Conservation (phyloP, 345 rosid genomes). For the Crucihimalaya himalaica region DNA sequence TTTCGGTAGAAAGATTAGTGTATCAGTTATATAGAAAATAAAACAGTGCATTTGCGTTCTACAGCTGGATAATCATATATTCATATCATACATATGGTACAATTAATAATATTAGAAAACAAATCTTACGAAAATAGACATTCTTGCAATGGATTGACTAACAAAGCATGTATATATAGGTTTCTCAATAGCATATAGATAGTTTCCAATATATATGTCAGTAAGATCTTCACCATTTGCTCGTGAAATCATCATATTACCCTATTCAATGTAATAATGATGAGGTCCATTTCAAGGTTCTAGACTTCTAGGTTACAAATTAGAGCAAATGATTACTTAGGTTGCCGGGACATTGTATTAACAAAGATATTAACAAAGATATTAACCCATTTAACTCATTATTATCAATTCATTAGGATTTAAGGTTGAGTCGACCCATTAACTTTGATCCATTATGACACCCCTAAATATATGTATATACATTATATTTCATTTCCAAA, state of each 20-base stretch:
- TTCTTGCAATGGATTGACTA: too few species aligned
- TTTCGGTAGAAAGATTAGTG: background rate
- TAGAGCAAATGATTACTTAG: slow-evolving; percentile 1
- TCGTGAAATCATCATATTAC: slow-evolving; percentile 16
- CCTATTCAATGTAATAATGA: slow-evolving; percentile 6
- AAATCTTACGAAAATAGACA: too few species aligned
- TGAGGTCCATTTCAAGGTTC: background rate
- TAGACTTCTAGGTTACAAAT: slow-evolving; percentile 16
- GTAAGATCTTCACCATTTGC: background rate
- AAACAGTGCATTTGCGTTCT: background rate
- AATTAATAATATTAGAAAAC: background rate
- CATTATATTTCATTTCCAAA: background rate
- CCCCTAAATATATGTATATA: too few species aligned
- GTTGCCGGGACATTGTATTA: background rate
- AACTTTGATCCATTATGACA: too few species aligned
- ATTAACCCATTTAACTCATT: too few species aligned
- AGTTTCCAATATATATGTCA: too few species aligned
- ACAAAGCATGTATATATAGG: too few species aligned
- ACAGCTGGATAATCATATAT: background rate
- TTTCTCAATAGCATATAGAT: too few species aligned
- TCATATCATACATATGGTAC: background rate
- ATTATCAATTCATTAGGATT: too few species aligned
- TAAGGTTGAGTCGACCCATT: too few species aligned
- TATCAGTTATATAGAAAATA: background rate
- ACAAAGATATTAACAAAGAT: background rate